Evolutionary conservation across 768 basidiomycete genomes (phyloP).

Genomic region (Cystobasidium tubakii): DNA sequence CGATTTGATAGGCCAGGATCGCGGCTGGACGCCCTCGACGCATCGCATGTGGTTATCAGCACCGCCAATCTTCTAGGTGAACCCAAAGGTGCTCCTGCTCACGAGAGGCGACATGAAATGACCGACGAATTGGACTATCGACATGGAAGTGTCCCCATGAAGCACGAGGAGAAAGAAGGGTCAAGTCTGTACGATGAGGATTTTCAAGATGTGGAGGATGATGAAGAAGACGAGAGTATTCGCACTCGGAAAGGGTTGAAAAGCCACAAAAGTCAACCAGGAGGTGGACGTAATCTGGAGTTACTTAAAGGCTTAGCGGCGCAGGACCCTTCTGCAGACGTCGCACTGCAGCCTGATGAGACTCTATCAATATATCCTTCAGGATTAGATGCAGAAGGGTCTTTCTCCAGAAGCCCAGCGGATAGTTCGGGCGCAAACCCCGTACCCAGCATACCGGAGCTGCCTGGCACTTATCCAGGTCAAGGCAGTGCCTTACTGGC

Average conservation of each 20-base stretch:
- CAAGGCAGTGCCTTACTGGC: constrained; percentile 37
- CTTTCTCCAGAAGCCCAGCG: neutral
- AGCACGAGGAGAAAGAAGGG: constrained; percentile 7
- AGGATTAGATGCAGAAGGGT: neutral
- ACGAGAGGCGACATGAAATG: constrained; percentile 40
- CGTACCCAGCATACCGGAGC: neutral
- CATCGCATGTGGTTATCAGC: constrained; percentile 45
- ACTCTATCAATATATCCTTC: constrained; percentile 13
- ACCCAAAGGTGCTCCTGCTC: constrained; percentile 35
- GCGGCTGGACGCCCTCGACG: constrained; percentile 66
- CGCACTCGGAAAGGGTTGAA: constrained; percentile 14
- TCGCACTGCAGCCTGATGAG: neutral
- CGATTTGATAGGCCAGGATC: constrained; percentile 50
- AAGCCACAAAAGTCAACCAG: constrained; percentile 32
- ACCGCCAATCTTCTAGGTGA: neutral
- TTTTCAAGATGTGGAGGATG: constrained; percentile 27
- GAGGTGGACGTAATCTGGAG: constrained; percentile 26
- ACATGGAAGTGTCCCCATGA: constrained; percentile 40
- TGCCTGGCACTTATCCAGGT: constrained; percentile 24
- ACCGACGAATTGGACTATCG: constrained; percentile 35
- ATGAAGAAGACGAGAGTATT: constrained; percentile 35
- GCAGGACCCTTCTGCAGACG: neutral
- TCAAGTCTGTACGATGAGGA: constrained; percentile 1
- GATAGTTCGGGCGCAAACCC: neutral
- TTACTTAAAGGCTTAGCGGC: constrained; percentile 31